These are phyloP conservation scores for Backusella psychrophila DNA, from an alignment of 192 early-diverging fungal species.

Conservation along the genomic window DNA sequence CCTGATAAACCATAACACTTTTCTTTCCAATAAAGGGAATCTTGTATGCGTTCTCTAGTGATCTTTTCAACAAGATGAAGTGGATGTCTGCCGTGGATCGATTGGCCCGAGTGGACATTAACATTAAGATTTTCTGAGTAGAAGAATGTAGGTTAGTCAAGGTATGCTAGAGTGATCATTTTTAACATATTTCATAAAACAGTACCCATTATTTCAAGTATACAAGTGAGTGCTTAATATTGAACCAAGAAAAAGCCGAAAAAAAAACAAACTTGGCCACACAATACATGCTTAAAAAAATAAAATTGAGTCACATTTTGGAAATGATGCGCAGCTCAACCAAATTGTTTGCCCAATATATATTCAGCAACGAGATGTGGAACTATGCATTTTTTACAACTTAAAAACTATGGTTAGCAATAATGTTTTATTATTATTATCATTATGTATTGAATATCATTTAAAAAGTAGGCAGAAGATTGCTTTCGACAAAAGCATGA, in stretches of 20 bases:
- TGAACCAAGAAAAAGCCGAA: background rate
- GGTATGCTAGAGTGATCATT: no score
- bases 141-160: background rate
- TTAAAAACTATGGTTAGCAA: no score
- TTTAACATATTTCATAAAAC: no score
- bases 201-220: background rate
- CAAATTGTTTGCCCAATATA: no score
- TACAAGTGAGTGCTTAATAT: background rate
- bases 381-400: no score
- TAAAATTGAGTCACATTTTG: background rate
- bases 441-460: no score
- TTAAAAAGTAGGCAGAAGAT: no score
- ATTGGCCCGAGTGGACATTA: constrained; percentile 64
- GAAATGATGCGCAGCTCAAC: no score
- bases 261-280: background rate
- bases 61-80: constrained; percentile 96
- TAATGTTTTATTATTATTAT: no score
- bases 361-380: no score
- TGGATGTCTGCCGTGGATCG: constrained; percentile 88
- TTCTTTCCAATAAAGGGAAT: constrained; percentile 96
- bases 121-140: constrained; percentile 44
- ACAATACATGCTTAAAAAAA: background rate
- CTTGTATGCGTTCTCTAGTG: constrained; percentile 84
- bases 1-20: constrained; percentile 91
- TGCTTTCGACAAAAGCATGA: no score